These are phyloP conservation scores for Fusarium concolor DNA, from an alignment of 2,329 filamentous ascomycete genomes.

Conservation along the genomic window DNA sequence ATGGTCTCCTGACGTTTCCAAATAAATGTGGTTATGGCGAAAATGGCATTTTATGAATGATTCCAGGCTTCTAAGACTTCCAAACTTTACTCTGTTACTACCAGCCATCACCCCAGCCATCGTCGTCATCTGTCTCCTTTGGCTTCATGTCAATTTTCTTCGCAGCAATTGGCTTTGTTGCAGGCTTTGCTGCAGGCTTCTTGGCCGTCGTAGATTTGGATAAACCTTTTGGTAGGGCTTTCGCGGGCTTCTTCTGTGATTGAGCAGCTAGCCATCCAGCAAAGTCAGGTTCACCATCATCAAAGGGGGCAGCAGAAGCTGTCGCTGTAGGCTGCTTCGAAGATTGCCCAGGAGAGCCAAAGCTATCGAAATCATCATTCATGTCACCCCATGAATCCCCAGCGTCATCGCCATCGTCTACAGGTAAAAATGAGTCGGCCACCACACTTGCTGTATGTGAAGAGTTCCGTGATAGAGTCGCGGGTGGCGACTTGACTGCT, in stretches of 20 bases:
- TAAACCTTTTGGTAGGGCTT: conserved; percentile 85
- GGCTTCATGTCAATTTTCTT: conserved; percentile 80
- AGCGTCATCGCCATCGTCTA: conserved; percentile 70
- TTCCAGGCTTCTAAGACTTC: neutral
- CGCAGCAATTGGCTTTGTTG: conserved; percentile 57
- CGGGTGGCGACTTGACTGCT: conserved; percentile 65
- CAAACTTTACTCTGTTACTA: conserved; percentile 45
- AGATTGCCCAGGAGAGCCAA: conserved; percentile 50
- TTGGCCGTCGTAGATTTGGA: conserved; percentile 66
- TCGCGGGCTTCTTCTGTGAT: conserved; percentile 76
- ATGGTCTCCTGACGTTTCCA: conserved; percentile 39
- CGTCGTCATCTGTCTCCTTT: conserved; percentile 67
- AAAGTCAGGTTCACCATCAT: conserved; percentile 94
- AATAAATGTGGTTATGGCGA: conserved; percentile 11
- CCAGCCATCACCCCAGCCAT: conserved; percentile 76
- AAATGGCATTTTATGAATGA: conserved; percentile 2
- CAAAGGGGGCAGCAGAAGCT: conserved; percentile 67
- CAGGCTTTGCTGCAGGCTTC: conserved; percentile 58
- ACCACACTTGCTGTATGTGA: conserved; percentile 59
- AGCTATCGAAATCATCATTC: conserved; percentile 63
- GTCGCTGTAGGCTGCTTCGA: conserved; percentile 49
- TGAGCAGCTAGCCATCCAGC: conserved; percentile 94
- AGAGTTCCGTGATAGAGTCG: conserved; percentile 60
- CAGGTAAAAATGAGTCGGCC: conserved; percentile 64
- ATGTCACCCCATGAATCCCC: conserved; percentile 82